A percentile compares a stretch with the other conserved stretches of the same genome.
phyloP scores from a whole-genome alignment of 176 grass and related monocot species.

The Ensete ventricosum region DNA sequence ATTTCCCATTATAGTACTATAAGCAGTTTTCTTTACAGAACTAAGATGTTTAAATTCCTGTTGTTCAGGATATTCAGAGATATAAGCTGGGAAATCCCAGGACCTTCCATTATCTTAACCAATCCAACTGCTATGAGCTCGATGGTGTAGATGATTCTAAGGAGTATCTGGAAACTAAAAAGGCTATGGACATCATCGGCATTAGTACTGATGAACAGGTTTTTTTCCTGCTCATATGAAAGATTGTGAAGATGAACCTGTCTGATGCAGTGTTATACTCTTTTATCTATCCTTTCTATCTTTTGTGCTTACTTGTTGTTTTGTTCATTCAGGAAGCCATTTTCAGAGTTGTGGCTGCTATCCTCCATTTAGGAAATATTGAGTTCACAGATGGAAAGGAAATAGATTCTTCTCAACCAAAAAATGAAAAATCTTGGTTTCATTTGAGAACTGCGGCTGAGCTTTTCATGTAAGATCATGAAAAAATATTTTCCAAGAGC shows the following conservation, averaged over 20 bases:
- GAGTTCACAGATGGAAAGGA: slow-evolving; percentile 81
- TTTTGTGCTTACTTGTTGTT: slow-evolving; percentile 14
- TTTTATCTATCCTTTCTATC: not conserved
- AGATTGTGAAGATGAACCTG: not conserved
- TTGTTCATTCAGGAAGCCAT: slow-evolving; percentile 69
- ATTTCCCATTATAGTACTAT: not conserved
- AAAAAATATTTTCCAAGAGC: not conserved
- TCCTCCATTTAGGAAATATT: slow-evolving; percentile 95
- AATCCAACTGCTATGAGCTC: slow-evolving; percentile 86
- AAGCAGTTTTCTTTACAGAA: not conserved
- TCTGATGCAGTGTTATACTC: not conserved
- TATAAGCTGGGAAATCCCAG: slow-evolving; percentile 70
- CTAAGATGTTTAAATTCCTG: not conserved
- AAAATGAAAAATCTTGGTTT: slow-evolving; percentile 87
- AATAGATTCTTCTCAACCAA: slow-evolving; percentile 74
- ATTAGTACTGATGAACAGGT: slow-evolving; percentile 89
- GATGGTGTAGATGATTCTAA: slow-evolving; percentile 73
- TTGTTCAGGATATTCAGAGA: slow-evolving; percentile 59
- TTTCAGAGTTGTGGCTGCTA: slow-evolving; percentile 80
- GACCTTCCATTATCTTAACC: slow-evolving; percentile 93
- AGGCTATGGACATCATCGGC: slow-evolving; percentile 90
- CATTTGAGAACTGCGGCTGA: slow-evolving; percentile 78
- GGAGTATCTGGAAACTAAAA: slow-evolving; percentile 75
- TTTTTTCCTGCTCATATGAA: slow-evolving; percentile 7
- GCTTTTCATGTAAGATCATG: slow-evolving; percentile 65